Evolutionary conservation across 179 eudicot species (phyloP).

Genomic region (Carnegiea gigantea): DNA sequence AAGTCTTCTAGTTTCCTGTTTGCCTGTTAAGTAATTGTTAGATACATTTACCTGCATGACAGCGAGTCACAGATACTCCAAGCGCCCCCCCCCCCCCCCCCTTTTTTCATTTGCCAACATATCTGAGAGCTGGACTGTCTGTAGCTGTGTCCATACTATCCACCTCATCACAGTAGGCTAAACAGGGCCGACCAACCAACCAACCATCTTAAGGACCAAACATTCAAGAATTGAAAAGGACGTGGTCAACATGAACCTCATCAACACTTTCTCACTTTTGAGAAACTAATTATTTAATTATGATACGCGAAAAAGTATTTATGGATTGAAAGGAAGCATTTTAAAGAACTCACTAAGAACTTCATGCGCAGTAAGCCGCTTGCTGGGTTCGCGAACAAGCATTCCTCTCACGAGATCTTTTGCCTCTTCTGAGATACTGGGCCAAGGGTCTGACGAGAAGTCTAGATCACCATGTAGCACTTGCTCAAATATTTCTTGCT

Average conservation of each 20-base stretch:
- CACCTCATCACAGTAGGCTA: not conserved
- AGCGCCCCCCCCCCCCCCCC: no score
- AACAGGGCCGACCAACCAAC: not conserved
- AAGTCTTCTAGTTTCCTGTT: no score
- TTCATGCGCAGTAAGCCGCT: conserved; percentile 65
- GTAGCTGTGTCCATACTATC: not conserved
- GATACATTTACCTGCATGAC: no score
- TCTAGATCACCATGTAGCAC: conserved; percentile 71
- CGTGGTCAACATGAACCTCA: not conserved
- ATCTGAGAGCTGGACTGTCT: no score
- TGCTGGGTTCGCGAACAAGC: conserved; percentile 66
- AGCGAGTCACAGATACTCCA: no score
- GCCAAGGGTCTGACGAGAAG: conserved; percentile 77
- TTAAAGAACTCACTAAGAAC: conserved; percentile 58
- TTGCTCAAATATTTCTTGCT: conserved; percentile 70
- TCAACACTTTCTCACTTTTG: not conserved
- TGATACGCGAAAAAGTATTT: not conserved
- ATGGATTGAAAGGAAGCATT: not conserved
- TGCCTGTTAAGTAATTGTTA: no score
- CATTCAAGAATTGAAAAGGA: not conserved
- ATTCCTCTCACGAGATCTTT: conserved; percentile 63
- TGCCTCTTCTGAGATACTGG: conserved; percentile 66
- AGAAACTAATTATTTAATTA: not conserved
- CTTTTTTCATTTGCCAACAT: no score
- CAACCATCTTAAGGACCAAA: not conserved